phyloP scores from a whole-genome alignment of 345 rosid genomes.

The Turritis glabra region DNA sequence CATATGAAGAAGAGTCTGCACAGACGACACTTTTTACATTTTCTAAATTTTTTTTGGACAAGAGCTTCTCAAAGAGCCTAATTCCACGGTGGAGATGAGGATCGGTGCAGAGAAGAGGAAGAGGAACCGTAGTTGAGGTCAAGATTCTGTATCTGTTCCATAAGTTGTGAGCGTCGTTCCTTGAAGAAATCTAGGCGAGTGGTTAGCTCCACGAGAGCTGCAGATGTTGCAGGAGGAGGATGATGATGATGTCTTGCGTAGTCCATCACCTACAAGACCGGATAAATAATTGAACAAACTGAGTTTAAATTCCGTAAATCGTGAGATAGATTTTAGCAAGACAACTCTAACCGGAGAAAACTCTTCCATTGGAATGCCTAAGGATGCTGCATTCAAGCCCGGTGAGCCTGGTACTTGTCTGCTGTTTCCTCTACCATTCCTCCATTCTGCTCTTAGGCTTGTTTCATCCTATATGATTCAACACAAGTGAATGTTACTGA shows the following conservation, averaged over 20 bases:
- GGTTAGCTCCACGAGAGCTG: constrained; percentile 85
- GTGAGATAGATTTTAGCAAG: neutral
- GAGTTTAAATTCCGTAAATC: neutral
- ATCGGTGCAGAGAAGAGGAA: constrained; percentile 64
- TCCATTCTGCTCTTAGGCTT: constrained; percentile 64
- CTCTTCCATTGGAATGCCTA: constrained; percentile 40
- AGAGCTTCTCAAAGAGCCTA: constrained; percentile 25
- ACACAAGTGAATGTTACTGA: neutral
- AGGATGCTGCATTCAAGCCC: constrained; percentile 31
- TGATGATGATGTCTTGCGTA: constrained; percentile 41
- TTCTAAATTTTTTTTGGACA: neutral
- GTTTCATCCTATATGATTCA: constrained; percentile 50
- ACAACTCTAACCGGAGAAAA: constrained; percentile 29
- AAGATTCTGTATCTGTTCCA: constrained; percentile 95
- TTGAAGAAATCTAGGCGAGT: constrained; percentile 95
- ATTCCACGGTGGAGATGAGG: constrained; percentile 91
- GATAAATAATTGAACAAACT: neutral
- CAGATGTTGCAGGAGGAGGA: constrained; percentile 63
- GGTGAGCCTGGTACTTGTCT: constrained; percentile 57
- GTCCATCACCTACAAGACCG: constrained; percentile 53
- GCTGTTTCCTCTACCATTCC: constrained; percentile 74
- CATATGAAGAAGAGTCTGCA: constrained; percentile 3
- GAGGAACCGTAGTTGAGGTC: constrained; percentile 74
- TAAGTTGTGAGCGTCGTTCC: constrained; percentile 93
- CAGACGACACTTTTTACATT: constrained; percentile 13